Evolutionary conservation across 148 eudicot genomes (phyloP).

Genomic region (Rhododendron molle): DNA sequence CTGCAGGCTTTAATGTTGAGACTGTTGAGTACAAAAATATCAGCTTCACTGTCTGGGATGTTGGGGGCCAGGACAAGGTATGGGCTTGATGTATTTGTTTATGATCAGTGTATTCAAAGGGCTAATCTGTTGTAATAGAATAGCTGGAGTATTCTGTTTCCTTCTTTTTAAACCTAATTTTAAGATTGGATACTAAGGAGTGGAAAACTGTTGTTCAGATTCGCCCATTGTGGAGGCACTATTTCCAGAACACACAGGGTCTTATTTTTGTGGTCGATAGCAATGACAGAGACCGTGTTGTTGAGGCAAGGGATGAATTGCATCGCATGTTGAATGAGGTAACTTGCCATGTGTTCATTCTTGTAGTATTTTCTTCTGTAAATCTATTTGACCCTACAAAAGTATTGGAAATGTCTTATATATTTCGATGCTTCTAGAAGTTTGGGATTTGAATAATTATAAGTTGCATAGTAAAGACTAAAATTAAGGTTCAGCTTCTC

Average conservation of each 20-base stretch:
- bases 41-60: conserved; percentile 59
- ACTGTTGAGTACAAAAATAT: conserved; percentile 50
- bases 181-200: not conserved
- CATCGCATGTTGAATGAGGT: conserved; percentile 71
- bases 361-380: not conserved
- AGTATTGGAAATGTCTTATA: not conserved
- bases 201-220: conserved; percentile 24
- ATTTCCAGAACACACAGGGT: conserved; percentile 55
- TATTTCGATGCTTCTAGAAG: not conserved
- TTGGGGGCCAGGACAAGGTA: conserved; percentile 51
- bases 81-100: not conserved
- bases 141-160: not conserved
- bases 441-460: not conserved
- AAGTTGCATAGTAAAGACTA: not conserved
- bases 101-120: not conserved
- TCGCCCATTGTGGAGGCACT: conserved; percentile 59
- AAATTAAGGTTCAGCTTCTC: not conserved
- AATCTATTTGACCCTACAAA: not conserved
- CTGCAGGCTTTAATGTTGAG: conserved; percentile 31
- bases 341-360: not conserved
- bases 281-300: conserved; percentile 61
- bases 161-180: not conserved
- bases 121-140: not conserved
- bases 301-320: conserved; percentile 58
- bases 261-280: conserved; percentile 54